These are phyloP conservation scores for Teratosphaeria epicoccoides DNA, from an alignment of 2,329 filamentous ascomycete species.

Conservation along the genomic window DNA sequence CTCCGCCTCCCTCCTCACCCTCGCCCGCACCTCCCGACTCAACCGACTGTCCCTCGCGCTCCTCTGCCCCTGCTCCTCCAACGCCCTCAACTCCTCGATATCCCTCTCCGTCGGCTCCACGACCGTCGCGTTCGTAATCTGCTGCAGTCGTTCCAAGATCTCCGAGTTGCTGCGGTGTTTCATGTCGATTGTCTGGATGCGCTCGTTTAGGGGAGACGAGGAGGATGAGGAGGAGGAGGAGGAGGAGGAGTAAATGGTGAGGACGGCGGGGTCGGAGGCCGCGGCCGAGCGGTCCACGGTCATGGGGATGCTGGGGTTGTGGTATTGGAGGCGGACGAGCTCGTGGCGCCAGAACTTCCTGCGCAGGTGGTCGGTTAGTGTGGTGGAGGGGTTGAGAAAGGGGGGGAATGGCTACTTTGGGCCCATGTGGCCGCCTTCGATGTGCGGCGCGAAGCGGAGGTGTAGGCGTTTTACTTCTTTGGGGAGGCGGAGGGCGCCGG, in stretches of 20 bases:
- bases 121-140: slow-evolving; percentile 49
- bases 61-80: slow-evolving; percentile 45
- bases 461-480: slow-evolving; percentile 64
- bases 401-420: slow-evolving; percentile 45
- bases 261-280: slow-evolving; percentile 45
- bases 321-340: slow-evolving; percentile 81
- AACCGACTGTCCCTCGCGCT: slow-evolving; percentile 46
- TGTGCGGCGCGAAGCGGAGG: slow-evolving; percentile 55
- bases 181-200: slow-evolving; percentile 43
- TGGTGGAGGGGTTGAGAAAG: background rate
- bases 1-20: slow-evolving; percentile 52
- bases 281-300: slow-evolving; percentile 60
- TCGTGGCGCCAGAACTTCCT: slow-evolving; percentile 84
- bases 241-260: slow-evolving; percentile 53
- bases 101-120: slow-evolving; percentile 52
- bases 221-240: slow-evolving; percentile 16
- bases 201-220: slow-evolving; percentile 22
- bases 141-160: slow-evolving; percentile 52
- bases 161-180: slow-evolving; percentile 48
- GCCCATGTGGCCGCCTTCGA: slow-evolving; percentile 59
- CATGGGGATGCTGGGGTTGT: slow-evolving; percentile 81
- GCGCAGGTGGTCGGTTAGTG: background rate
- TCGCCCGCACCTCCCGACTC: slow-evolving; percentile 43
- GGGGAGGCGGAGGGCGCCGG: slow-evolving; percentile 73
- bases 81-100: slow-evolving; percentile 43